Conservation (phyloP, 192 early-diverging fungal species). For the Backusella parvicylindrica region DNA sequence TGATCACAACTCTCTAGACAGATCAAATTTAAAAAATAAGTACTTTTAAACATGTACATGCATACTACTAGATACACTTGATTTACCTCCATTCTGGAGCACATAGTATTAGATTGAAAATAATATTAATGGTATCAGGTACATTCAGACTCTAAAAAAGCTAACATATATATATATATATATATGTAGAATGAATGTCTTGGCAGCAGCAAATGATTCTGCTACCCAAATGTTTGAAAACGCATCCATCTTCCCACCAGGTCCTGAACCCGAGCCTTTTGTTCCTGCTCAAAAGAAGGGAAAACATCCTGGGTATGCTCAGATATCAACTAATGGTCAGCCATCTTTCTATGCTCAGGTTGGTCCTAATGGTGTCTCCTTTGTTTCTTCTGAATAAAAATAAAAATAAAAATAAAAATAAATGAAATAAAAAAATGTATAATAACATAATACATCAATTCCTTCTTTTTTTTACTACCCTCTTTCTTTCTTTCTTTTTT, state of each 20-base stretch:
- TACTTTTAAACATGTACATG: no score
- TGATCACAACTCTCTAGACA: no score
- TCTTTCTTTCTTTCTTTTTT: no score
- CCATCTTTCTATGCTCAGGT: constrained; percentile 33
- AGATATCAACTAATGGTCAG: constrained; percentile 10
- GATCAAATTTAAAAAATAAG: no score
- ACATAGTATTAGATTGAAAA: no score
- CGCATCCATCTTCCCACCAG: constrained; percentile 14
- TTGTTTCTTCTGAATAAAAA: constrained; percentile 18
- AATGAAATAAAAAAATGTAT: not conserved
- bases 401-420: not conserved
- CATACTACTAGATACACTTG: no score
- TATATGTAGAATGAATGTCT: constrained; percentile 25
- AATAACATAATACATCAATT: not conserved
- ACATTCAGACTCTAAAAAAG: no score
- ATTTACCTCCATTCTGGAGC: no score
- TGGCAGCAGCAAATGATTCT: constrained; percentile 27
- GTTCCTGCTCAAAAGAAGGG: not conserved
- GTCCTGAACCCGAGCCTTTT: constrained; percentile 1
- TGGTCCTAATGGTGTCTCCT: constrained; percentile 15
- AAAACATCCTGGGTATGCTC: constrained; percentile 28
- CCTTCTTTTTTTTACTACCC: no score
- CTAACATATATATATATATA: not conserved
- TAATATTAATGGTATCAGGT: no score
- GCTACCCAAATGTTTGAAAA: constrained; percentile 28